Conservation (phyloP, 768 basidiomycete genomes). For the Amanita brunnescens region DNA sequence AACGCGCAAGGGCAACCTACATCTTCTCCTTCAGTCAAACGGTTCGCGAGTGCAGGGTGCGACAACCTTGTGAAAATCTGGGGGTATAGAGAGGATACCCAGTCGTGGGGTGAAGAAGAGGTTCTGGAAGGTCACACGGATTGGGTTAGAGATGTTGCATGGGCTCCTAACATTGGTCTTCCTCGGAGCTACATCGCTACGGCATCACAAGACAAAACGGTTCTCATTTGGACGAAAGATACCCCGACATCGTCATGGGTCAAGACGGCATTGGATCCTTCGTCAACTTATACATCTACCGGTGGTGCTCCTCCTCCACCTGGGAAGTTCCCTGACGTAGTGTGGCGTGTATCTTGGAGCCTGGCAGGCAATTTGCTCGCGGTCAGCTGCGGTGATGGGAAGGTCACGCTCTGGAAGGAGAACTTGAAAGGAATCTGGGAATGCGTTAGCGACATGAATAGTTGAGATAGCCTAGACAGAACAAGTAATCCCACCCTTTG, state of each 20-base stretch:
- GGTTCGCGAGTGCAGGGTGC: conserved; percentile 93
- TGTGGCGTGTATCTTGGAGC: conserved; percentile 99
- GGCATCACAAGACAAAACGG: conserved; percentile 89
- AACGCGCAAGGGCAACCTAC: conserved; percentile 38
- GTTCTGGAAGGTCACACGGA: conserved; percentile 87
- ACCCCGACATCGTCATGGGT: conserved; percentile 66
- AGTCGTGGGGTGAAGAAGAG: conserved; percentile 89
- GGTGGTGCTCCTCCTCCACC: conserved; percentile 34
- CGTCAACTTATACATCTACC: conserved; percentile 37
- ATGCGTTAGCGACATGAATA: conserved; percentile 91
- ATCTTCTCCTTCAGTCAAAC: conserved; percentile 60
- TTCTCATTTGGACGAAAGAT: conserved; percentile 89
- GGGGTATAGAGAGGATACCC: conserved; percentile 80
- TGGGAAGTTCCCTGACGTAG: conserved; percentile 92
- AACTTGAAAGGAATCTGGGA: conserved; percentile 93
- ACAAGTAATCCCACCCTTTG: no score
- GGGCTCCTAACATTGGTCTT: conserved; percentile 95
- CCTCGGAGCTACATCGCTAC: conserved; percentile 94
- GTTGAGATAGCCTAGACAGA: conserved; percentile 37
- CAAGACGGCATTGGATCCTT: conserved; percentile 73
- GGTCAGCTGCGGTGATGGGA: conserved; percentile 96
- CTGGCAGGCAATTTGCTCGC: conserved; percentile 93
- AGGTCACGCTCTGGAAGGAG: conserved; percentile 98
- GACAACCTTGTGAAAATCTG: conserved; percentile 95
- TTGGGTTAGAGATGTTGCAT: conserved; percentile 98